phyloP scores from a whole-genome alignment of 75 land plant species.

The Sequoia sempervirens region DNA sequence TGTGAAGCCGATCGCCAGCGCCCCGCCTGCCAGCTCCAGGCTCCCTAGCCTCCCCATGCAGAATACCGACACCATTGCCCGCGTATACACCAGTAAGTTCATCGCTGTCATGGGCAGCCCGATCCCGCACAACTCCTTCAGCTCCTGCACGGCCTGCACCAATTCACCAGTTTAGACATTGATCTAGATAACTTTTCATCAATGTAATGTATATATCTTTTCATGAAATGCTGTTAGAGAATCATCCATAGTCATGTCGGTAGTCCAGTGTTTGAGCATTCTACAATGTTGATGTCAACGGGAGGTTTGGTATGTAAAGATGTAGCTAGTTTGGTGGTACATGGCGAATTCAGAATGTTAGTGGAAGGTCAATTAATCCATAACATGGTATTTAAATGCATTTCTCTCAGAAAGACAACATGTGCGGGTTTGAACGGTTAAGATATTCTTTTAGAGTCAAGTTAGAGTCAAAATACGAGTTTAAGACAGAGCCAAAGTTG shows the following conservation, averaged over 20 bases:
- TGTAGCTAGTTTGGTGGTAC: neutral
- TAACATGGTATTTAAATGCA: neutral
- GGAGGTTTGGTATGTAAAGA: no score
- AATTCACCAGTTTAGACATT: neutral
- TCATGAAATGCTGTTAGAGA: neutral
- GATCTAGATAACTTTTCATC: neutral
- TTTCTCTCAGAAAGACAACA: no score
- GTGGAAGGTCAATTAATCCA: neutral
- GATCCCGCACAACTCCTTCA: constrained; percentile 34
- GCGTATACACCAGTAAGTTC: constrained; percentile 46
- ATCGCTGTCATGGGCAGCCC: constrained; percentile 46
- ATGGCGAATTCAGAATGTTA: no score
- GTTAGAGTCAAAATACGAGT: no score
- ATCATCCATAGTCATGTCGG: neutral
- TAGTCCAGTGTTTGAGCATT: neutral
- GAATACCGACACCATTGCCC: constrained; percentile 56
- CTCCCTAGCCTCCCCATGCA: constrained; percentile 77
- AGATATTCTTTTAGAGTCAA: no score
- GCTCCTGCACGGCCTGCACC: constrained; percentile 34
- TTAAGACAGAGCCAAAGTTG: no score
- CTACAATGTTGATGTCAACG: neutral
- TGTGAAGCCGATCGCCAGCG: constrained; percentile 81
- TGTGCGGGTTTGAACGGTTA: no score
- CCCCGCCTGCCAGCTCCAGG: constrained; percentile 80
- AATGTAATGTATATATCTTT: neutral